Conservation (phyloP, 495 filamentous ascomycete genomes). For the Penicillium malachiteum region DNA sequence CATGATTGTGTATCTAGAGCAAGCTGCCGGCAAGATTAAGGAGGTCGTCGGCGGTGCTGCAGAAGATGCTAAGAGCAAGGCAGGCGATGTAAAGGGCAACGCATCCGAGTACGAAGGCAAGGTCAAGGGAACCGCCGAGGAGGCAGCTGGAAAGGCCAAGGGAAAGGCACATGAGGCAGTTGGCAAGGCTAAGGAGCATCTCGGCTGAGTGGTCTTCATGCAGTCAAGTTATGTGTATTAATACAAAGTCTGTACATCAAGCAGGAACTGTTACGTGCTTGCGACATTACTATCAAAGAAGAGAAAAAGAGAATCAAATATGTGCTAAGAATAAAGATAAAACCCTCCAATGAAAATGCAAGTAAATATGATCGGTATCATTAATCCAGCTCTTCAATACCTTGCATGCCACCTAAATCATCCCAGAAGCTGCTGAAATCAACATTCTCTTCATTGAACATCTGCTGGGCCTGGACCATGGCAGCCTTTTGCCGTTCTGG, state of each 20-base stretch:
- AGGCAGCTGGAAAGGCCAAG: slow-evolving; percentile 38
- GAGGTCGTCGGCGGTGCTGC: slow-evolving; percentile 32
- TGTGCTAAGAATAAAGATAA: background rate
- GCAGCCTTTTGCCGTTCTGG: slow-evolving; percentile 62
- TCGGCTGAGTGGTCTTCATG: background rate
- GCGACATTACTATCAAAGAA: background rate
- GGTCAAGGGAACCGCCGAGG: slow-evolving; percentile 41
- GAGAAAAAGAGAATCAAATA: background rate
- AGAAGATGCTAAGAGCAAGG: slow-evolving; percentile 41
- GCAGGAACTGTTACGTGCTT: slow-evolving; percentile 18
- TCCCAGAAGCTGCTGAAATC: slow-evolving; percentile 77
- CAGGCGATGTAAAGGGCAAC: slow-evolving; percentile 41
- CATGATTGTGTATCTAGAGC: slow-evolving; percentile 31
- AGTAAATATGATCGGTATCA: background rate
- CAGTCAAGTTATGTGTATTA: background rate
- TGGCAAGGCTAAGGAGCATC: slow-evolving; percentile 27
- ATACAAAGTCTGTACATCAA: background rate
- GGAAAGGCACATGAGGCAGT: slow-evolving; percentile 29
- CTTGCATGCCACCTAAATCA: slow-evolving; percentile 66
- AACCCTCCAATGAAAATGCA: background rate
- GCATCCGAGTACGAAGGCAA: slow-evolving; percentile 36
- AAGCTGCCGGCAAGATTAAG: slow-evolving; percentile 44
- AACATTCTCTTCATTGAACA: slow-evolving; percentile 69
- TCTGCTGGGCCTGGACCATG: slow-evolving; percentile 61
- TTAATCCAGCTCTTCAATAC: slow-evolving; percentile 36